A percentile compares a stretch with the other conserved stretches of the same genome.
Conservation (phyloP, 495 filamentous ascomycete genomes). For the Extremus antarcticus region DNA sequence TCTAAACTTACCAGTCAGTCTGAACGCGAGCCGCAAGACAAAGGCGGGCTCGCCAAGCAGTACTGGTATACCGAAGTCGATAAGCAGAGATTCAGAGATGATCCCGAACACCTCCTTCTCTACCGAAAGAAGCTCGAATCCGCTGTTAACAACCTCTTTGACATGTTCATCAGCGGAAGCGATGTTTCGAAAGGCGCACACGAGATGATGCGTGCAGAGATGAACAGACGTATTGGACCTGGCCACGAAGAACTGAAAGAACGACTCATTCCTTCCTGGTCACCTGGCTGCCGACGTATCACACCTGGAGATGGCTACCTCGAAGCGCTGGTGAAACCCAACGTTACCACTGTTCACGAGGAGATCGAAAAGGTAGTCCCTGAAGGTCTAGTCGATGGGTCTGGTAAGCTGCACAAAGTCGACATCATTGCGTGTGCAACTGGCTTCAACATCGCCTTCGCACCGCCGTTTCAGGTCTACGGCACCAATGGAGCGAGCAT, state of each 20-base stretch:
- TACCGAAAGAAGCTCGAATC: conserved; percentile 7
- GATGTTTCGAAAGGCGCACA: conserved; percentile 1
- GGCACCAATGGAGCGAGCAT: conserved; percentile 21
- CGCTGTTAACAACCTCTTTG: neutral
- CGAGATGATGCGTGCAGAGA: neutral
- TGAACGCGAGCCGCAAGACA: neutral
- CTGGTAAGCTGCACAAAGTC: conserved; percentile 30
- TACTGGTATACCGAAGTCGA: conserved; percentile 6
- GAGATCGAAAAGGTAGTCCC: conserved; percentile 26
- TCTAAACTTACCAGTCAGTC: neutral
- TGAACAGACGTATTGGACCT: neutral
- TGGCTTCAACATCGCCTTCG: conserved; percentile 16
- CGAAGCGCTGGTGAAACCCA: conserved; percentile 31
- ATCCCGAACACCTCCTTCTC: conserved; percentile 3
- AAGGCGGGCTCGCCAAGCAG: neutral
- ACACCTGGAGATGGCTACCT: conserved; percentile 26
- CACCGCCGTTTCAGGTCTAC: conserved; percentile 25
- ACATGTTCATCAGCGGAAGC: conserved; percentile 2
- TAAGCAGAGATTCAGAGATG: conserved; percentile 3
- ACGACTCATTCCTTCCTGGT: neutral
- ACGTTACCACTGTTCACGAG: conserved; percentile 24
- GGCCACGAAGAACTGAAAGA: neutral
- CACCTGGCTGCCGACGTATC: conserved; percentile 24
- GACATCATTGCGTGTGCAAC: conserved; percentile 17
- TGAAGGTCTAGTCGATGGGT: conserved; percentile 36